Evolutionary conservation across 495 filamentous ascomycete species (phyloP), one percentile per base, ranked within the genome.

Genomic region (Chaetomium cochliodes): DNA sequence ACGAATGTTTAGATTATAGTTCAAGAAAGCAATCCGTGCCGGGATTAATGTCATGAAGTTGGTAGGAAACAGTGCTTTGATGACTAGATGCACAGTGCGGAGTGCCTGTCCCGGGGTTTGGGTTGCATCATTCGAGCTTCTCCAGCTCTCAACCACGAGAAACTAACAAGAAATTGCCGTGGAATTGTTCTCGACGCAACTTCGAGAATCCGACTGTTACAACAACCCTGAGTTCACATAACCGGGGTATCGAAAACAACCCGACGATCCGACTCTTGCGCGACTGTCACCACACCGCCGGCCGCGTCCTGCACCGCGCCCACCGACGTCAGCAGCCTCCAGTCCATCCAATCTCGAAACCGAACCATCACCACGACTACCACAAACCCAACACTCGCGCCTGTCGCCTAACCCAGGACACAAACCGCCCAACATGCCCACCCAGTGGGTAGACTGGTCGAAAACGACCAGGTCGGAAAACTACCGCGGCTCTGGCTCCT

Each of bases 401-500:
- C 63, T 33, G 23, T 33, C 37, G 23, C 63, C 47, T 39, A 47
- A 20, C 25, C 47, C 53, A 1, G 42, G 55, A 47, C 41, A 59
- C 6, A 22, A 22, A 49, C 15, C 42, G 16, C 16, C 39, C 58
- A 66, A 58, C 20, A 75, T 75, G 73, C 37, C 65, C 51, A 63
- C 28, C 59, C 51, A 76, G 63, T 82, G 76, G 76, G 77, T 82
- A 61, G 80, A 82, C 69, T 81, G 78, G 79, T 73, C 71, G 54
- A 82, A 82, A 72, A 81, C 74, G 56, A 78, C 78, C 42, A 71
- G 73, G 69, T 82, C 79, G 37, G 76, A 75, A 66, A 69, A 80
- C 76, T 82, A 82, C 66, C 76, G 77, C 33, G 82, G 80, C 42
- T 78, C 81, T 11, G 66, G 73, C 58, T 84, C 81, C 20, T 98